Evolutionary conservation across 2,329 filamentous ascomycete species (phyloP), one percentile per base, ranked within the genome.

Genomic region (Karstenula rhodostoma): DNA sequence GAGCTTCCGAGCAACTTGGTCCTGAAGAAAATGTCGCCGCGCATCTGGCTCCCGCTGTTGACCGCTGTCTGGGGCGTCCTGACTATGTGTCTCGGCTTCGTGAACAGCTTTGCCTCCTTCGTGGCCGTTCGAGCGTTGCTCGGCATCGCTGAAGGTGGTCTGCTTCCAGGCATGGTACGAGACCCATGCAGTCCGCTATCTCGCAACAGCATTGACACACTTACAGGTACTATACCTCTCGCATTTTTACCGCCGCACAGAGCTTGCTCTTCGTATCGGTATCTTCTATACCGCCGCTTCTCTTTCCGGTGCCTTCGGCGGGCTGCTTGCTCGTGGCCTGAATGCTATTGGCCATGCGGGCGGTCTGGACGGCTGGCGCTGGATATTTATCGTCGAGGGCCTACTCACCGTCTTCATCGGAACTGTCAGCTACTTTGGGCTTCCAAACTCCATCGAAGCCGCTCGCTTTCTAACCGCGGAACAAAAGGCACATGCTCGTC

Each of bases 251-350:
- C 84, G 82, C 19, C 80, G 87, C 22, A 79, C 82, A 1, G 87
- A 90, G 64, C 78, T 90, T 62, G 86, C 87, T 0, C 73, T 89
- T 40, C 81, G 89, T 4, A 88, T 91, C 52, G 89, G 87, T 32
- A 78, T 90, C 6, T 90, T 91, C 68, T 91, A 90, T 71, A 89
- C 87, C 0, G 87, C 87, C 1, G 87, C 88, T 0, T 89, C 87
- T 1, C 75, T 90, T 5, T 88, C 86, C 0, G 87, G 87, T 2
- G 87, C 87, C 1, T 90, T 89, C 69, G 87, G 87, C 29, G 87
- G 86, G 6, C 80, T 90, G 0, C 79, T 90, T 7, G 88, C 88
- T 8, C 81, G 86, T 10, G 88, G 87, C 0, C 77, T 90, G 6
- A 84, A 85, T 0, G 82, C 84, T n/a, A 89, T 90, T 59, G 86